Conservation (phyloP, 2,329 filamentous ascomycete species). For the Monilinia vaccinii-corymbosi region DNA sequence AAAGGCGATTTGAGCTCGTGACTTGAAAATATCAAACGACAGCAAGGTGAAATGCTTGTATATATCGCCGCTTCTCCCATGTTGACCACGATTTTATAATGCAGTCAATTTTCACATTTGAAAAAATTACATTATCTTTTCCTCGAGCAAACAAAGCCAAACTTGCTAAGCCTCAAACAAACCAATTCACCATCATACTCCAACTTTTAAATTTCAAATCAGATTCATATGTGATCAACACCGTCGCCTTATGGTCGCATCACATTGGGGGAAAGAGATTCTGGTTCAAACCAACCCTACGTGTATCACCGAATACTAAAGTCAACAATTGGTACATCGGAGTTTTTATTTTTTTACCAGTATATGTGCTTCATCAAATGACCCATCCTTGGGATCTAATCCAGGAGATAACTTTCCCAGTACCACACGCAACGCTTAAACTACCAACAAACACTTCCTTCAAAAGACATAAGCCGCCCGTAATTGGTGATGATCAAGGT, state of each 20-base stretch:
- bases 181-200: neutral
- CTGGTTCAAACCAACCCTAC: neutral
- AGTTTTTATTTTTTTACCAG: neutral
- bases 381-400: conserved; percentile 8
- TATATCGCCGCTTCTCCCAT: neutral
- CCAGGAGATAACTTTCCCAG: conserved; percentile 4
- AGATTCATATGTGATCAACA: neutral
- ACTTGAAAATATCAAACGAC: neutral
- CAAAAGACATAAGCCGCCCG: conserved; percentile 3
- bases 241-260: neutral
- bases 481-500: neutral
- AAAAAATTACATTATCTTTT: neutral
- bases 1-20: neutral
- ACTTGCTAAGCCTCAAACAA: neutral
- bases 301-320: neutral
- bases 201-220: neutral
- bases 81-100: no score
- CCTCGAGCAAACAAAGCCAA: neutral
- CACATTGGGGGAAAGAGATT: no score
- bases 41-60: neutral
- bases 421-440: conserved; percentile 6
- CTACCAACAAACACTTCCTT: conserved; percentile 8
- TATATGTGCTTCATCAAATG: conserved; percentile 2
- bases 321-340: neutral
- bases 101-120: neutral